Base-by-base conservation (phyloP, 2,329 filamentous ascomycete genomes). In the Metarhizium anisopliae region DNA sequence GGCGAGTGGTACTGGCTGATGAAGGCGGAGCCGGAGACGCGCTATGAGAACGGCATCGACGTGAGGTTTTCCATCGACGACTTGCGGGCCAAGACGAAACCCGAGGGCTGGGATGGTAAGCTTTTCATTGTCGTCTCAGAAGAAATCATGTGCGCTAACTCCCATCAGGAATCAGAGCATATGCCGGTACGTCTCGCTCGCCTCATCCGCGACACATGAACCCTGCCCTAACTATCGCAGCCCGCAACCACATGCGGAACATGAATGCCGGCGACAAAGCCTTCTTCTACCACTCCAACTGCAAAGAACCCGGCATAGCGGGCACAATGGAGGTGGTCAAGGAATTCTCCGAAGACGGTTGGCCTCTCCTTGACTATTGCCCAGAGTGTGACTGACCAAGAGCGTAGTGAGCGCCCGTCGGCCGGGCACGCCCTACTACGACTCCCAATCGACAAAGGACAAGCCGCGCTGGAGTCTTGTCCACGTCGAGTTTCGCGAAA, bases 221-320 rank as follows among this genome's bases (percentile, higher is more conserved):
- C 18, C 16, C 16, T 18, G 2, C 5, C 2, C 36, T 38, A 16
- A 42, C 29, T 6, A 14, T 13, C n/a, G 4, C 3, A 70, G 93
- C 93, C 6, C 84, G 90, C 30, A 97, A 96, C 66, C 90, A 96
- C 68, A 85, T 99, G 73, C 83, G 89, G 35, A 82, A 84, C 8
- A 99, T 99, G 94, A 91, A 89, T 64, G 84, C 85, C 55, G 92
- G 92, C 52, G 94, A 99, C 67, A 78, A 92, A 36, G 92, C 91
- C 30, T 97, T 99, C 74, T 97, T 99, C 74, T 97, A 97, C 68
- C 93, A 96, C 72, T 95, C 89, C 50, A 95, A 94, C 65, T 94
- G 89, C 72, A 95, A 95, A 68, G 82, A 86, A 29, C 91, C 92
- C 0, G 93, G 89, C 2, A 90, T 97, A 51, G 90, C 86, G 1